Conservation (phyloP, 129 eudicot species). For the Escallonia herrerae region DNA sequence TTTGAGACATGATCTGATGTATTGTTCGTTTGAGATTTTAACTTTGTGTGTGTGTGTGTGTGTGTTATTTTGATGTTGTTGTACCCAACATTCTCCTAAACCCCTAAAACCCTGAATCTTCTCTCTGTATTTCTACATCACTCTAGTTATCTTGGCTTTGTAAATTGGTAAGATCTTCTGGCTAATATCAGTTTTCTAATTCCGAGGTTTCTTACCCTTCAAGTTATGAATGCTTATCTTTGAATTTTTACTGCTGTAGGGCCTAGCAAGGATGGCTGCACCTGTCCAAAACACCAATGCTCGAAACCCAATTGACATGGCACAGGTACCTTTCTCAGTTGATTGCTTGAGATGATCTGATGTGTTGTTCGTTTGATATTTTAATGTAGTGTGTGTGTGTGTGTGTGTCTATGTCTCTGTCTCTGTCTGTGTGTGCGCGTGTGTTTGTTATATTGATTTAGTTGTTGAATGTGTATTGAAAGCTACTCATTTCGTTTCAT, state of each 20-base stretch:
- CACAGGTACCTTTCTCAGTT: constrained; percentile 24
- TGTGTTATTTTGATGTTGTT: background rate
- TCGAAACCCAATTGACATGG: constrained; percentile 30
- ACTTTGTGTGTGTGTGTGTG: background rate
- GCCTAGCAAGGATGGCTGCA: constrained; percentile 30
- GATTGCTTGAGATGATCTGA: background rate
- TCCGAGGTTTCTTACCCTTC: background rate
- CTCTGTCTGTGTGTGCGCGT: too few relatives aligned
- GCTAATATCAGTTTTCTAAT: background rate
- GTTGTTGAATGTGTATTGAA: too few relatives aligned
- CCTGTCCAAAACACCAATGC: constrained; percentile 7
- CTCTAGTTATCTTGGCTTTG: background rate
- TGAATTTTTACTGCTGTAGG: background rate
- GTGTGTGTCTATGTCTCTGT: too few relatives aligned
- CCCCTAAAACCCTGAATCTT: constrained; percentile 5
- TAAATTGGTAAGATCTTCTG: background rate
- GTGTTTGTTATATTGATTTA: background rate
- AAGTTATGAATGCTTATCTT: background rate
- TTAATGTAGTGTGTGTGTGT: background rate
- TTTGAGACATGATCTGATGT: too few relatives aligned
- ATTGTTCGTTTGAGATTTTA: background rate
- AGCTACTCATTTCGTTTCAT: too few relatives aligned
- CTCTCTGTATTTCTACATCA: background rate
- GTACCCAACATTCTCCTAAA: background rate
- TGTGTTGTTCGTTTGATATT: background rate